These are phyloP conservation scores for Blastocystis sp. DNA, from an alignment of 352 stramenopile species.

Conservation along the genomic window DNA sequence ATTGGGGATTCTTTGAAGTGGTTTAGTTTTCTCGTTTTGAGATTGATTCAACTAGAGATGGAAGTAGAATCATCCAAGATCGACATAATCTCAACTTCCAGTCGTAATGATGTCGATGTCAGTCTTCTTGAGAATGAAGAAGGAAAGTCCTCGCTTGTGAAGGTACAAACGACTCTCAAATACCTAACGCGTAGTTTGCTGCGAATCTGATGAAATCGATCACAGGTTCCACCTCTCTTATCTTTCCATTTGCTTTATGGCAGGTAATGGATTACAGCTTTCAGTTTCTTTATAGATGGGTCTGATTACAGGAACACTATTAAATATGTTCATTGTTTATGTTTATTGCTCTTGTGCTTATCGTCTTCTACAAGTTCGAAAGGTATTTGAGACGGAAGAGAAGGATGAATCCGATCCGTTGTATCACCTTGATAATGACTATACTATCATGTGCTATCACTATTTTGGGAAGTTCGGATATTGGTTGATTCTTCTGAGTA, in stretches of 20 bases:
- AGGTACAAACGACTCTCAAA: neutral
- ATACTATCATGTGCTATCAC: slow-evolving; percentile 57
- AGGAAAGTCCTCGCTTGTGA: neutral
- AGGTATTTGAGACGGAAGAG: slow-evolving; percentile 26
- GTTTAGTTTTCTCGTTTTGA: too few species aligned
- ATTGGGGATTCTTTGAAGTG: neutral
- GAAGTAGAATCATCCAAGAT: too few species aligned
- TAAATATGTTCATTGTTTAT: slow-evolving; percentile 42
- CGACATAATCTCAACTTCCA: neutral
- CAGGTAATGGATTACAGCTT: neutral
- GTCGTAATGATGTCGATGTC: neutral
- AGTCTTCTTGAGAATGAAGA: neutral
- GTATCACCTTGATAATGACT: slow-evolving; percentile 54
- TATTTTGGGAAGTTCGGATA: slow-evolving; percentile 43
- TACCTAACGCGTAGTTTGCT: neutral
- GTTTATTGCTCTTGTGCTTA: neutral
- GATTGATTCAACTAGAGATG: too few species aligned
- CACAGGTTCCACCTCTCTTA: slow-evolving; percentile 44
- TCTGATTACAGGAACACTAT: slow-evolving; percentile 5
- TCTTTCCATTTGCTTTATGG: slow-evolving; percentile 48
- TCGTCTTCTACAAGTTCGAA: slow-evolving; percentile 9
- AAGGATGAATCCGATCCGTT: slow-evolving; percentile 19
- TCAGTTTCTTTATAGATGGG: slow-evolving; percentile 7
- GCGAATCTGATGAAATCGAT: slow-evolving; percentile 58
- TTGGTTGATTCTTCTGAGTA: slow-evolving; percentile 41